A percentile compares a stretch with the other conserved stretches of the same genome.
Evolutionary conservation across 192 early-diverging fungal genomes (phyloP).

Genomic region (Coemansia sp.): DNA sequence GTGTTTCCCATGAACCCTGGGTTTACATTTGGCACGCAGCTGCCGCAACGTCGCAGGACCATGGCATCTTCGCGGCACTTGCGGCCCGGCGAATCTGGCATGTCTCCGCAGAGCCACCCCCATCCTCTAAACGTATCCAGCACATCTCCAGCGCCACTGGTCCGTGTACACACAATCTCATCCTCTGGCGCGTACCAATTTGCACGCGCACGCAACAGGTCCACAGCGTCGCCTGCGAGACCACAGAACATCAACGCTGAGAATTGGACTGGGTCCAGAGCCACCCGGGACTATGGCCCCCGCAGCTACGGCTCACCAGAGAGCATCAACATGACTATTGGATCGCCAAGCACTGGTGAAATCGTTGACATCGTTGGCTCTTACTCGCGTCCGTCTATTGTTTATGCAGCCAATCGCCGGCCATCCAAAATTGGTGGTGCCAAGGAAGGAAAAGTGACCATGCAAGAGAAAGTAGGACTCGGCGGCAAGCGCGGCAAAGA

Average conservation of each 20-base stretch:
- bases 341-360: constrained; percentile 19
- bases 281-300: background rate
- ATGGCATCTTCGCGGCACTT: background rate
- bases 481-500: constrained; percentile 37
- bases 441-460: constrained; percentile 15
- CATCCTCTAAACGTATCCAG: background rate
- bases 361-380: constrained; percentile 40
- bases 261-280: background rate
- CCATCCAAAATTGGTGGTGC: constrained; percentile 28
- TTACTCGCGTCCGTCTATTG: constrained; percentile 18
- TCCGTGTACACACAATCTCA: background rate
- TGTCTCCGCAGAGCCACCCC: background rate
- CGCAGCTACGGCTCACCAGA: background rate
- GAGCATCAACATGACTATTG: constrained; percentile 22
- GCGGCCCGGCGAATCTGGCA: background rate
- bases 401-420: constrained; percentile 28
- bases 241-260: background rate
- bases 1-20: constrained; percentile 31
- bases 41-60: background rate
- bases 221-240: background rate
- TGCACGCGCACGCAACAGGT: background rate
- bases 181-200: background rate
- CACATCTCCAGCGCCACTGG: constrained; percentile 2
- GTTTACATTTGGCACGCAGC: background rate
- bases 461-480: constrained; percentile 27